Base-by-base conservation (phyloP, 192 early-diverging fungal species). In the Lobosporangium transversale region DNA sequence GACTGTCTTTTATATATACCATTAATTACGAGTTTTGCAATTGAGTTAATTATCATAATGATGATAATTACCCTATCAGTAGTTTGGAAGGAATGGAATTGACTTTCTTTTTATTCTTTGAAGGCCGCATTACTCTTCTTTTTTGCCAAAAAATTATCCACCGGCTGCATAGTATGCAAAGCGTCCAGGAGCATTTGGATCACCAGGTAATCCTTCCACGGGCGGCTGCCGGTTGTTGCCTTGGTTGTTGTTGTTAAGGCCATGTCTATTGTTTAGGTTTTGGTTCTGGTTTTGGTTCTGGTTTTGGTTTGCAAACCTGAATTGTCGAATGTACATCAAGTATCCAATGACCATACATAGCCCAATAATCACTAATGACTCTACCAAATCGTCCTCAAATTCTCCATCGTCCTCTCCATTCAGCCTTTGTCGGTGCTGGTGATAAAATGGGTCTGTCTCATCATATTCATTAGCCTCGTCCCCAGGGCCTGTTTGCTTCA, bases 271-370 rank as follows among this genome's bases (percentile, higher is more conserved):
- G 14, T 64, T 37, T 12, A 31, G 33, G 32, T 66, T 59, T 9
- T 53, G 57, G 27, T 60, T 15, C 36, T 58, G 42, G 14, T 47
- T 43, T 63, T 60, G 56, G 35, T 63, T 49, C 44, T 60, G 53
- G 18, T 47, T n/a, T 35, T 58, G 36, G 44, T 79, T 43, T 49
- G 69, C 79, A 53, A 84, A 85, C 53, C 88, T 58, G 43, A 84
- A 83, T 57, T 87, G 86, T 7, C 88, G 81, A 2, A 89, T 79
- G 75, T 89, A 89, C 43, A 89, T 81, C 53, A 89, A 52, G 58
- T 81, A 87, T 0, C 83, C 86, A 49, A 89, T 79, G 15, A 86
- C 54, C 42, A 81, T 53, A 58, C 86, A 87, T 40, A 87, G 48
- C 21, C 58, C 63, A 20, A 89, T 58, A 26, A 89, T 86, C 50